Conservation (phyloP, 1,139 yeast species). For the Saccharomyces hybrid region DNA sequence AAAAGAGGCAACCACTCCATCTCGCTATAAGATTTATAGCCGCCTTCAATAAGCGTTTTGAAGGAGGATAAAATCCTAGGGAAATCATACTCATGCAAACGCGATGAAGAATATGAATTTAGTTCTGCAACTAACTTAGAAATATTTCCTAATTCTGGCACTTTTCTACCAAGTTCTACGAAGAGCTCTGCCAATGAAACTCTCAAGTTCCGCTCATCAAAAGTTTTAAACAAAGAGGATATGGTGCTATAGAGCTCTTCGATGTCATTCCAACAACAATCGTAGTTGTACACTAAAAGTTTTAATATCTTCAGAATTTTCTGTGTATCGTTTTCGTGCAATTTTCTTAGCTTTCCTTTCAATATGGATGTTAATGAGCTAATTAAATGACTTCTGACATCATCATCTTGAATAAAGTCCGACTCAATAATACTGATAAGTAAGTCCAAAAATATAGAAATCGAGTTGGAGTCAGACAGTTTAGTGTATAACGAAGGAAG, state of each 20-base stretch:
- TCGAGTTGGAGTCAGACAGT: constrained; percentile 42
- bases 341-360: constrained; percentile 51
- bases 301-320: constrained; percentile 54
- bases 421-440: constrained; percentile 52
- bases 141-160: constrained; percentile 39
- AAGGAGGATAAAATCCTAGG: constrained; percentile 66
- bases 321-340: constrained; percentile 49
- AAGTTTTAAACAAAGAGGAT: constrained; percentile 52
- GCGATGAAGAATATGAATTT: constrained; percentile 57
- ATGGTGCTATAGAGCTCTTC: constrained; percentile 47
- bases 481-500: constrained; percentile 45
- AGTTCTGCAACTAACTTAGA: constrained; percentile 51
- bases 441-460: constrained; percentile 46
- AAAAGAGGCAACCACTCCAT: constrained; percentile 77
- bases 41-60: constrained; percentile 51
- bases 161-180: constrained; percentile 48
- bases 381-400: constrained; percentile 49
- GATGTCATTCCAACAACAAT: constrained; percentile 48
- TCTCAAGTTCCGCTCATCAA: constrained; percentile 55
- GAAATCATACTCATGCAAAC: constrained; percentile 73
- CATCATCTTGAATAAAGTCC: constrained; percentile 51
- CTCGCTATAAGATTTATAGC: constrained; percentile 40
- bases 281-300: constrained; percentile 45
- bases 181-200: constrained; percentile 54
- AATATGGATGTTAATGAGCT: constrained; percentile 54